Evolutionary conservation across 495 filamentous ascomycete species (phyloP).

Genomic region (Penicillium parvum): DNA sequence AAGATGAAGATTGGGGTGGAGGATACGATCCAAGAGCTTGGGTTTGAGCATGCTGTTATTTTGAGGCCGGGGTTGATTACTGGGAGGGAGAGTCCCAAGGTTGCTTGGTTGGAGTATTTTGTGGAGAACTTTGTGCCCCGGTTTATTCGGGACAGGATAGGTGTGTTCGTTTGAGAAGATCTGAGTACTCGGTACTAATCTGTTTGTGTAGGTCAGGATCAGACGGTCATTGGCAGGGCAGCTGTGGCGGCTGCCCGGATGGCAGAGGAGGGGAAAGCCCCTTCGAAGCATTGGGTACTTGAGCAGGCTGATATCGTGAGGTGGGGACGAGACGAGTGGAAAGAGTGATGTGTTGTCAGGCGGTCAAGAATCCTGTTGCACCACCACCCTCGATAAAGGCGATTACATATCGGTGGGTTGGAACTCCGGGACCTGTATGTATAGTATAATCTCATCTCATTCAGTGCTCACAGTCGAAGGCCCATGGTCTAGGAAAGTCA

Average conservation of each 20-base stretch:
- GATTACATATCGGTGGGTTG: background rate
- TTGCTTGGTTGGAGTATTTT: slow-evolving; percentile 23
- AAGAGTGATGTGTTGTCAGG: slow-evolving; percentile 10
- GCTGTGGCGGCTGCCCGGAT: slow-evolving; percentile 33
- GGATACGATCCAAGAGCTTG: slow-evolving; percentile 34
- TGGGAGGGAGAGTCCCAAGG: slow-evolving; percentile 29
- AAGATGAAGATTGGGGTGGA: slow-evolving; percentile 41
- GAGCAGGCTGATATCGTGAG: slow-evolving; percentile 34
- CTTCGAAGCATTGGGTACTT: slow-evolving; percentile 31
- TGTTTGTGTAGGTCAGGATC: slow-evolving; percentile 25
- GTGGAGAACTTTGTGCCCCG: slow-evolving; percentile 26
- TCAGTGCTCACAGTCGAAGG: too few species aligned
- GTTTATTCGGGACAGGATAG: slow-evolving; percentile 30
- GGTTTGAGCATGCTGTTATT: slow-evolving; percentile 36
- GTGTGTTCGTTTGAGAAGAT: slow-evolving; percentile 12
- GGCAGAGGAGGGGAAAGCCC: slow-evolving; percentile 32
- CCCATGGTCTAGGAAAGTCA: too few species aligned
- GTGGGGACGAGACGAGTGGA: slow-evolving; percentile 34
- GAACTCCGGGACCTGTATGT: too few species aligned
- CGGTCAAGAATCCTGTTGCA: background rate
- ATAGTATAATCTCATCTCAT: too few species aligned
- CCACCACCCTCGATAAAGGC: background rate
- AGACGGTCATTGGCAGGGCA: slow-evolving; percentile 32
- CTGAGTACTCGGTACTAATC: slow-evolving; percentile 3
- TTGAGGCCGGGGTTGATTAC: slow-evolving; percentile 38